Conservation (phyloP, 257 asterid genomes). For the Gardenia jasminoides region DNA sequence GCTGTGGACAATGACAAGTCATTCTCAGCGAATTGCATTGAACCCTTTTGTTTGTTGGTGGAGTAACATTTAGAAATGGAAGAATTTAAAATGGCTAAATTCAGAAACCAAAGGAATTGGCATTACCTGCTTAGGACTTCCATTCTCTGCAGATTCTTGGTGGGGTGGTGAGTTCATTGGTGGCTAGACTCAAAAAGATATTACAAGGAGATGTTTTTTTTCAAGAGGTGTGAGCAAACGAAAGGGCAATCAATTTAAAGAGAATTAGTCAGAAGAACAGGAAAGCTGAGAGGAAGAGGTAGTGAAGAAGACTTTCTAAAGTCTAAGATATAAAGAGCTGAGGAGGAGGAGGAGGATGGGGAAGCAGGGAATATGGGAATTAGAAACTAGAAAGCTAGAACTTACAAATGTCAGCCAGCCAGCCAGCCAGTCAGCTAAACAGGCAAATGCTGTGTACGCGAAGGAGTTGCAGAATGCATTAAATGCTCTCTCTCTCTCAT, state of each 20-base stretch:
- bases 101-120: not conserved
- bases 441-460: slow-evolving; percentile 17
- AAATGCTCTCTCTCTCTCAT: slow-evolving; percentile 7
- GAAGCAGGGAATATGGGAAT: slow-evolving; percentile 12
- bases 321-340: not conserved
- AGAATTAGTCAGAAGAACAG: not conserved
- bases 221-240: not conserved
- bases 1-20: not conserved
- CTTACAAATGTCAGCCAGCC: not conserved
- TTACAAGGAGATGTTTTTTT: not conserved
- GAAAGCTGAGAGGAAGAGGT: not conserved
- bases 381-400: not conserved
- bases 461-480: slow-evolving; percentile 26
- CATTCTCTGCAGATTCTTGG: slow-evolving; percentile 8
- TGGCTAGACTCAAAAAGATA: not conserved
- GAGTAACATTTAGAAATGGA: not conserved
- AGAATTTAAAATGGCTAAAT: not conserved
- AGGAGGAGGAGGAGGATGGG: not conserved
- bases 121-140: slow-evolving; percentile 13
- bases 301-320: too few species aligned
- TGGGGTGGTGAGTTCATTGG: slow-evolving; percentile 15
- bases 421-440: not conserved
- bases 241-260: not conserved
- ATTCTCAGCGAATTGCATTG: not conserved
- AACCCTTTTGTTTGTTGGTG: not conserved